Base-by-base conservation (phyloP, 371 early-diverging fungal genomes). In the Syncephalastrum sp. region DNA sequence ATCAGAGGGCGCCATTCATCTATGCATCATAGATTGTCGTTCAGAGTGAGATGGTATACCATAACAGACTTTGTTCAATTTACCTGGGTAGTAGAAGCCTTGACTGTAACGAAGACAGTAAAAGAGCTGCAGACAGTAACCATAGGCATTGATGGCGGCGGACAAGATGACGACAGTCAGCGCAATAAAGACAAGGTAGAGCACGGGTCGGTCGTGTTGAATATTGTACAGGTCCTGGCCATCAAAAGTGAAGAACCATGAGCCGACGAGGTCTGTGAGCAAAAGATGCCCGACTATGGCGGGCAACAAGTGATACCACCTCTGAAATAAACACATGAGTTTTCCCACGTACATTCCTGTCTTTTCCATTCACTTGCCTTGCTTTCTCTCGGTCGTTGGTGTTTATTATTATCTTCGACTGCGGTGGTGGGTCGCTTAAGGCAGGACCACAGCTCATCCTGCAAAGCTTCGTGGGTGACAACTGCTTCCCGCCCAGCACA, bases 1-100 rank as follows among this genome's bases (percentile, higher is more conserved):
- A 75, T 72, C 27, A 72, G 44, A 1, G 55, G 45, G n/a, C 64
- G 58, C 70, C 70, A 75, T 60, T 75, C 72, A 19, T 72, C 75
- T 71, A 57, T 19, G 19, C 12, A 19, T 27, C 27, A 4, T 5
- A 27, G 27, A 27, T 4, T 27, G 7, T 27, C 27, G 5, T n/a
- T n/a, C n/a, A n/a, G n/a, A n/a, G n/a, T n/a, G n/a, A n/a, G 4
- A 27, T 27, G 27, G 27, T 27, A 7, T 27, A 27, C 27, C 27
- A 27, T 27, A 7, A 27, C 21, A 21, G 21, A 21, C 17, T 23
- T 21, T 19, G 15, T 13, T 19, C 14, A 2, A 1, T 25, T n/a
- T 65, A 65, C 69, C 63, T 48, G 70, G 70, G 15, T 61, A 62
- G 48, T 68, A 73, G 6, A 54, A 55, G 3, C 69, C 68, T 16